phyloP scores from a whole-genome alignment of 441 rosid species.

The Syzygium syzygioides region DNA sequence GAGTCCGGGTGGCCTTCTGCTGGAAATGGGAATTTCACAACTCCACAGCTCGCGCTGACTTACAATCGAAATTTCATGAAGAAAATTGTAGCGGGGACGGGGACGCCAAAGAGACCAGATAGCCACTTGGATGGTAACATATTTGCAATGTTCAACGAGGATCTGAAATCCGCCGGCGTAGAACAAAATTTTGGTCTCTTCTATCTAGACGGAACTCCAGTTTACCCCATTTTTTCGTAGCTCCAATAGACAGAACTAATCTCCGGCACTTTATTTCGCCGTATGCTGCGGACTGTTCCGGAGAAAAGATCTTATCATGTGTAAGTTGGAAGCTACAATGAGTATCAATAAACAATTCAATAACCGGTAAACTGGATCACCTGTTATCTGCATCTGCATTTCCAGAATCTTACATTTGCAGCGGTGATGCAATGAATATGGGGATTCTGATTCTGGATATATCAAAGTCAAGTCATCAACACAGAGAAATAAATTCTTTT shows the following conservation, averaged over 20 bases:
- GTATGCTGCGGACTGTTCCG: neutral
- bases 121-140: neutral
- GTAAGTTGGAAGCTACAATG: neutral
- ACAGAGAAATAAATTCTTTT: neutral
- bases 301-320: neutral
- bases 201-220: slow-evolving; percentile 16
- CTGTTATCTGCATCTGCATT: neutral
- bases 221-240: slow-evolving; percentile 4
- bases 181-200: slow-evolving; percentile 25
- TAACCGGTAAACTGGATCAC: neutral
- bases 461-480: neutral
- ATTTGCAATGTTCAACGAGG: slow-evolving; percentile 23
- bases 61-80: slow-evolving; percentile 23
- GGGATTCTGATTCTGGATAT: neutral
- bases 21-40: slow-evolving; percentile 15
- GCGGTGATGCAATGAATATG: neutral
- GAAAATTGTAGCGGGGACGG: slow-evolving; percentile 2
- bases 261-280: neutral
- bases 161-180: neutral
- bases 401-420: neutral
- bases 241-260: neutral
- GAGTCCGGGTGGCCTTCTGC: slow-evolving; percentile 20
- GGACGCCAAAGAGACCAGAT: slow-evolving; percentile 24
- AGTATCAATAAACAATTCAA: neutral
- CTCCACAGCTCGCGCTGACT: slow-evolving; percentile 2